phyloP scores from a whole-genome alignment of 306 rosid genomes.

The Trichosanthes cucumerina region DNA sequence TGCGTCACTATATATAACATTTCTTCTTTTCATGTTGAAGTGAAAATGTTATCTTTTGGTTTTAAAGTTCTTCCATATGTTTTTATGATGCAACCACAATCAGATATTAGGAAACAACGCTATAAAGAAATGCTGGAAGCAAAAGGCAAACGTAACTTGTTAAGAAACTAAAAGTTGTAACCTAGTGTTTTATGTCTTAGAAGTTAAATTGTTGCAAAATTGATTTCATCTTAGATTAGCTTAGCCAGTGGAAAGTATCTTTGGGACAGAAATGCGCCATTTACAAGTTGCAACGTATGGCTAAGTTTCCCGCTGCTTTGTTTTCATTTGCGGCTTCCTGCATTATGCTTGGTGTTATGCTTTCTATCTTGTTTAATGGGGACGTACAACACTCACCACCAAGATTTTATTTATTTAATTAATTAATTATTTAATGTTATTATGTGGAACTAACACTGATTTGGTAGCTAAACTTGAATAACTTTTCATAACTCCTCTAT shows the following conservation, averaged over 20 bases:
- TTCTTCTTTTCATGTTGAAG: background rate
- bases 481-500: background rate
- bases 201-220: background rate
- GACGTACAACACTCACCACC: too few species aligned
- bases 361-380: too few species aligned
- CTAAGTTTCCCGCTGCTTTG: background rate
- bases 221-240: background rate
- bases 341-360: background rate
- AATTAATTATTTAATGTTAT: background rate
- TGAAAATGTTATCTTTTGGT: background rate
- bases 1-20: constrained; percentile 23
- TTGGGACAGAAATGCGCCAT: background rate
- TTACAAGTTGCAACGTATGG: background rate
- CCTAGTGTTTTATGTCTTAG: background rate
- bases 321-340: background rate
- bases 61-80: background rate
- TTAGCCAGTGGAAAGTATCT: background rate
- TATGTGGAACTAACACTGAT: background rate
- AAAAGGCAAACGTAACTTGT: background rate
- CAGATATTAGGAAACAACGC: background rate
- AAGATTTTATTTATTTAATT: background rate
- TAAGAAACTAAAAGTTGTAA: background rate
- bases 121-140: background rate
- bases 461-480: background rate
- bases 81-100: background rate